Base-by-base conservation (phyloP, 768 basidiomycete genomes). In the Pleurotus djamor region DNA sequence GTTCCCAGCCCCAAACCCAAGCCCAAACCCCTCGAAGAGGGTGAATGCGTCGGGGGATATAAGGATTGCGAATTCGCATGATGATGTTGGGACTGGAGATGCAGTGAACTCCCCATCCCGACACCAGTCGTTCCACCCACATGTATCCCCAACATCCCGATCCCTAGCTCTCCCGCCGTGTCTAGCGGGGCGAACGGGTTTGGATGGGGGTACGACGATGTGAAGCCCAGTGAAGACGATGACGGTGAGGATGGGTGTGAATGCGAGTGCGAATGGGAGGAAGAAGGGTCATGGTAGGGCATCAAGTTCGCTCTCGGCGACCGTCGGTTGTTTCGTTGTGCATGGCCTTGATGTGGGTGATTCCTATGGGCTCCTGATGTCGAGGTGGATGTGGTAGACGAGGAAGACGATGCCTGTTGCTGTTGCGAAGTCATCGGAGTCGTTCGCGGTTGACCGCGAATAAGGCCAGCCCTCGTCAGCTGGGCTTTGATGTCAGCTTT, bases 401-500 rank as follows among this genome's bases (percentile, higher is more conserved):
- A 48, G 77, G 71, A 50, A 41, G 37, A 38, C 47, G 62, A 56
- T 51, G 72, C 68, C 62, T 77, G 74, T 57, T 79, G 65, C 59
- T 81, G 76, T 59, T 83, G 80, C 49, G 87, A 75, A 52, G n/a
- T 52, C 28, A 56, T 56, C 16, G 54, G 54, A 28, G 36, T 56
- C 14, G 54, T 56, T 17, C 89, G 85, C 12, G 90, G 91, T 67
- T 92, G 90, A 44, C 91, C 91, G 36, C 91, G 87, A 64, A 93
- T 92, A 68, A 91, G 83, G 61, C 90, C 90, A 47, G 86, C 85
- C 62, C 85, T 79, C 44, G 88, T 87, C 58, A 93, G 79, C 68
- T 92, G 88, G 35, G 87, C 83, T 72, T 92, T 94, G 72, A 94
- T 93, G 61, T 85, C 82, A 16, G 88, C 89, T 72, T 92, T 92